A percentile compares a stretch with the other conserved stretches of the same genome.
These are phyloP conservation scores for Podospora pseudopauciseta DNA, from an alignment of 495 filamentous ascomycete species.

Conservation along the genomic window DNA sequence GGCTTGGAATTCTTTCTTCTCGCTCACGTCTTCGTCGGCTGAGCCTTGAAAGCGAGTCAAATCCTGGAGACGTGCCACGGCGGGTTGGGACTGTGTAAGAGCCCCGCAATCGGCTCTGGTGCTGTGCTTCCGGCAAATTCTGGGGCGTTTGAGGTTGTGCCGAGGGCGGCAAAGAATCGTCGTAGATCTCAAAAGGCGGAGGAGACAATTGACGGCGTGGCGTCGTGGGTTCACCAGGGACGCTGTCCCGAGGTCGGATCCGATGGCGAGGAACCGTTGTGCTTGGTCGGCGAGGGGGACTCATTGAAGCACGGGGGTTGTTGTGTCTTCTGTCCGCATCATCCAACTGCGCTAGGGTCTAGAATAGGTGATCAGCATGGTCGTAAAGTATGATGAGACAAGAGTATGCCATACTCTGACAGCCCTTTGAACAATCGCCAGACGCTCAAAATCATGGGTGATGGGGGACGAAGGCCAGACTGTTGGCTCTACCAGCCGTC, in stretches of 20 bases:
- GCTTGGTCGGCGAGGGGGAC: neutral
- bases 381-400: neutral
- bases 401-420: neutral
- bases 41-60: neutral
- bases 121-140: constrained; percentile 50
- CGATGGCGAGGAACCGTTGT: neutral
- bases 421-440: neutral
- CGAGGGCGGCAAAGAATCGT: constrained; percentile 47
- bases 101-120: constrained; percentile 44
- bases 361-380: neutral
- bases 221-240: neutral
- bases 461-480: neutral
- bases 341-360: neutral
- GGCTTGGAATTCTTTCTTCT: constrained; percentile 25
- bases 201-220: constrained; percentile 1
- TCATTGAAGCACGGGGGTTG: neutral
- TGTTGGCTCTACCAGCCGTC: neutral
- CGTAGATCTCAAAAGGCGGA: constrained; percentile 41
- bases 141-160: constrained; percentile 56
- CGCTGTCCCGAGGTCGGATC: neutral
- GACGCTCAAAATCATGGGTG: no score
- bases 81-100: constrained; percentile 45
- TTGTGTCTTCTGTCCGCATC: neutral
- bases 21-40: neutral
- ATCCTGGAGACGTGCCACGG: neutral